phyloP scores from a whole-genome alignment of 148 eudicot genomes.

The Chenopodium quinoa region DNA sequence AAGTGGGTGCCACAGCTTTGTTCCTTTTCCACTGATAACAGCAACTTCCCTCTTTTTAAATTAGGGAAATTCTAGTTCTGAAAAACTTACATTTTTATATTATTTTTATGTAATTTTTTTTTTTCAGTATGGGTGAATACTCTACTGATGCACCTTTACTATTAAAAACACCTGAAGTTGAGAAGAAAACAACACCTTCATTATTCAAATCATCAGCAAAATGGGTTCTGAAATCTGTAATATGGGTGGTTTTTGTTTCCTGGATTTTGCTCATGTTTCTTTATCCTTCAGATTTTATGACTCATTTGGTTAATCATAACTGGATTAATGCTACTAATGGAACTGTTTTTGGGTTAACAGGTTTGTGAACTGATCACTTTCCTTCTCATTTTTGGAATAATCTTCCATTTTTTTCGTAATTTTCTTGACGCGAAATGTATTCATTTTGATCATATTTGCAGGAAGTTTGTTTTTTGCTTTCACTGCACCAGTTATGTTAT shows the following conservation, averaged over 20 bases:
- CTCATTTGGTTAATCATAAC: constrained; percentile 13
- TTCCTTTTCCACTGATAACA: not conserved
- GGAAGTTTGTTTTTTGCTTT: constrained; percentile 57
- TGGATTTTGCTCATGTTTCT: constrained; percentile 60
- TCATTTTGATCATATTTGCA: constrained; percentile 34
- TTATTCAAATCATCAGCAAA: constrained; percentile 38
- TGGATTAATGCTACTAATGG: constrained; percentile 28
- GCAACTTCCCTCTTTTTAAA: not conserved
- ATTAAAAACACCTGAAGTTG: constrained; percentile 4
- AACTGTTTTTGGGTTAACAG: constrained; percentile 47
- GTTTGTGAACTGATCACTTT: constrained; percentile 23
- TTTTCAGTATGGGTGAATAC: constrained; percentile 43
- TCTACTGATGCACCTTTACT: constrained; percentile 41
- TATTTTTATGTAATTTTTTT: too few relatives aligned
- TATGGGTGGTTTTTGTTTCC: constrained; percentile 60
- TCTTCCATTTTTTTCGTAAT: not conserved
- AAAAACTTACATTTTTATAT: not conserved
- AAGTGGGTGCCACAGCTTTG: constrained; percentile 17
- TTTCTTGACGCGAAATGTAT: not conserved
- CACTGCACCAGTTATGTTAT: constrained; percentile 60
- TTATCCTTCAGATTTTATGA: constrained; percentile 41
- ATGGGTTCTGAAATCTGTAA: constrained; percentile 54
- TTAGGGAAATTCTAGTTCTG: not conserved
- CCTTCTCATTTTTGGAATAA: not conserved
- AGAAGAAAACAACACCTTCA: constrained; percentile 25